Evolutionary conservation across 1,284 basidiomycete genomes (phyloP).

Genomic region (Takashimella koratensis): DNA sequence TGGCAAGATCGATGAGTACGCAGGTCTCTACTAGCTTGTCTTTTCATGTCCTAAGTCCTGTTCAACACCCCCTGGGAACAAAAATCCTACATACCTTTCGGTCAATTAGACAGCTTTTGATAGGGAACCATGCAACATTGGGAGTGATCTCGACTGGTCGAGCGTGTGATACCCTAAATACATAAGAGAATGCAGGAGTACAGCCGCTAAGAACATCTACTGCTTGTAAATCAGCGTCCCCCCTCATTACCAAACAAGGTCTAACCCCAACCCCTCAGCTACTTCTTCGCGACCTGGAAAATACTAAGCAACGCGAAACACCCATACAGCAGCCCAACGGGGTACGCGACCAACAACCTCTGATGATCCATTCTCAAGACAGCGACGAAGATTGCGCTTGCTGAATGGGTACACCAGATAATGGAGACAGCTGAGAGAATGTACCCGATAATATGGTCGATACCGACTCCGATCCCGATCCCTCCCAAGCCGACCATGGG

Average conservation of each 20-base stretch:
- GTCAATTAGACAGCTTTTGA: too few relatives aligned
- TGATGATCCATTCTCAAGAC: conserved; percentile 92
- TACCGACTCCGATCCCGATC: conserved; percentile 77
- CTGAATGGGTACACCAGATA: conserved; percentile 91
- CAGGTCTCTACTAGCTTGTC: conserved; percentile 33
- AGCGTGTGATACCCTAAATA: too few relatives aligned
- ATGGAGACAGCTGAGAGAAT: conserved; percentile 74
- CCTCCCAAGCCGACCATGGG: conserved; percentile 96
- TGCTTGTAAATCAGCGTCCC: too few relatives aligned
- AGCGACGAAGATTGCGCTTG: conserved; percentile 88
- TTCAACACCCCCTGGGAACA: background rate
- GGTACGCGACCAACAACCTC: conserved; percentile 87
- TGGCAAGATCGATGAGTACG: conserved; percentile 39
- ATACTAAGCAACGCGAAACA: conserved; percentile 82
- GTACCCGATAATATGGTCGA: conserved; percentile 82
- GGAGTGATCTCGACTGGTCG: too few relatives aligned
- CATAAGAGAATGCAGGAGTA: too few relatives aligned
- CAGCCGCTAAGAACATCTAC: too few relatives aligned
- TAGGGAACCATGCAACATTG: too few relatives aligned
- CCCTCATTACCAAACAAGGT: too few relatives aligned
- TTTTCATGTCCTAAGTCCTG: background rate
- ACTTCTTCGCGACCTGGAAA: conserved; percentile 43
- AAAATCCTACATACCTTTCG: too few relatives aligned
- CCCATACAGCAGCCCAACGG: conserved; percentile 83
- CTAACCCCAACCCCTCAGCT: background rate